These are phyloP conservation scores for Triticum urartu DNA, from an alignment of 176 grass and related monocot species.

Conservation along the genomic window DNA sequence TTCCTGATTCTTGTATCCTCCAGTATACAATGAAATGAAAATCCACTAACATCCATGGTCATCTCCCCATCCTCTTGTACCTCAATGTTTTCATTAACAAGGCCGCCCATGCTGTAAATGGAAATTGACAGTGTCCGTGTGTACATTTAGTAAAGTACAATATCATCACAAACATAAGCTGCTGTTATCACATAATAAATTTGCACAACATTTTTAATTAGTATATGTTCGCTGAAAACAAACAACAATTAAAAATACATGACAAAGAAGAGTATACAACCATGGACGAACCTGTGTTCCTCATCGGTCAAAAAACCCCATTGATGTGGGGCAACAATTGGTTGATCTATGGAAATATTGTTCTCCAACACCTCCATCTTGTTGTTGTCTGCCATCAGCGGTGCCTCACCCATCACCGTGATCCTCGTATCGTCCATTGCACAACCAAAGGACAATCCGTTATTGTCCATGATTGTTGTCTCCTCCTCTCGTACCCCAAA, in stretches of 20 bases:
- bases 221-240: neutral
- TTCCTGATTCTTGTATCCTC: neutral
- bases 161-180: neutral
- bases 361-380: too few species aligned
- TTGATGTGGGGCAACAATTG: neutral
- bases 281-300: constrained; percentile 18
- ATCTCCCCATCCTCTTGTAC: neutral
- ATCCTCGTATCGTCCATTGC: neutral
- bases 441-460: neutral
- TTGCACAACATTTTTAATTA: neutral
- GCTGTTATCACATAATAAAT: neutral
- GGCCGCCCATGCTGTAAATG: neutral
- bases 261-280: neutral
- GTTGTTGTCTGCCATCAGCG: neutral
- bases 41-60: neutral
- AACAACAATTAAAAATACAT: neutral
- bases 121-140: too few species aligned
- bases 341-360: too few species aligned
- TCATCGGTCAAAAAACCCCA: constrained; percentile 8
- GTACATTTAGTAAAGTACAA: neutral
- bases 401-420: neutral
- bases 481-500: neutral
- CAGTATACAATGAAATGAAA: neutral
- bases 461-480: neutral
- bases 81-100: neutral